Evolutionary conservation across 2,329 filamentous ascomycete species (phyloP).

Genomic region (Cadophora sp.): DNA sequence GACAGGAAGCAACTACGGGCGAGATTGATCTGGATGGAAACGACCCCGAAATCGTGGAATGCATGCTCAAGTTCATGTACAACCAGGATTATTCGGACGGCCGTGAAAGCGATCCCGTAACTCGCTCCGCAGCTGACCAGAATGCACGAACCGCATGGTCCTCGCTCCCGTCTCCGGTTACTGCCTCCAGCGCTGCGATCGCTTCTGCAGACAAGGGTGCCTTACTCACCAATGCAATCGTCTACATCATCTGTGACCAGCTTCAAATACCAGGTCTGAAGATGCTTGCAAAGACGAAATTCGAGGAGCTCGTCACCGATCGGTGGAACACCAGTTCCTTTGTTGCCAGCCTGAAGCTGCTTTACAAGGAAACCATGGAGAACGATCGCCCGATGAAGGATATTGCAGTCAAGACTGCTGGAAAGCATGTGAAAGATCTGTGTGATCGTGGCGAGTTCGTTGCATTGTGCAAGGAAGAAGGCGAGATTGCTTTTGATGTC

Average conservation of each 20-base stretch:
- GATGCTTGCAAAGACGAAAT: conserved; percentile 27
- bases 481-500: conserved; percentile 26
- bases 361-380: conserved; percentile 29
- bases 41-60: conserved; percentile 73
- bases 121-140: background rate
- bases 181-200: background rate
- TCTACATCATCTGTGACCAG: conserved; percentile 37
- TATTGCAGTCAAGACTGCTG: conserved; percentile 22
- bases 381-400: conserved; percentile 26
- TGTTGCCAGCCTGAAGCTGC: conserved; percentile 13
- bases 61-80: conserved; percentile 82
- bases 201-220: background rate
- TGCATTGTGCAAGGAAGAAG: conserved; percentile 21
- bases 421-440: conserved; percentile 18
- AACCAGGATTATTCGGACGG: conserved; percentile 14
- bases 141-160: background rate
- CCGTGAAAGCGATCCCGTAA: background rate
- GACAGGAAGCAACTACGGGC: conserved; percentile 25
- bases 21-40: conserved; percentile 67
- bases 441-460: conserved; percentile 29
- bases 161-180: background rate
- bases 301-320: conserved; percentile 1
- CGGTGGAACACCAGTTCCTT: conserved; percentile 28
- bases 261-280: conserved; percentile 35
- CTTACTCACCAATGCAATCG: conserved; percentile 27